Evolutionary conservation across 2,329 filamentous ascomycete species (phyloP), one percentile per base, ranked within the genome.

Genomic region (Sarocladium strictum): DNA sequence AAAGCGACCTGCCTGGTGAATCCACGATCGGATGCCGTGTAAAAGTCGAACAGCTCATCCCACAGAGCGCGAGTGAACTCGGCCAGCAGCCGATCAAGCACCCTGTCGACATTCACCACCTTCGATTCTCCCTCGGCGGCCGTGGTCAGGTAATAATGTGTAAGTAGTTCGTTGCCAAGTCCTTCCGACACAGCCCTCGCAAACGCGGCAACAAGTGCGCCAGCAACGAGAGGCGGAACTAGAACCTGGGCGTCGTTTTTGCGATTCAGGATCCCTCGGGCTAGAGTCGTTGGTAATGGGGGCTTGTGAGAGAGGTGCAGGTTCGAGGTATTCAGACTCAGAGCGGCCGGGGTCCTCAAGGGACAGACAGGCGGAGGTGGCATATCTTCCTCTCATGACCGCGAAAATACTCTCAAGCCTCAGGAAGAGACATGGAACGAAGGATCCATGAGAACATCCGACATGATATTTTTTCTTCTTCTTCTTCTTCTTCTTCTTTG

Each of bases 11-110:
- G 69, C 15, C 61, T 63, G 1, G 61, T 59, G 3, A 62, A 64
- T n/a, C 63, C 60, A 9, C 57, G 17, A 2, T 63, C 64, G 54
- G 62, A 59, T 3, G 60, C 64, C 32, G 63, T 63, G 45, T 71
- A 70, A 45, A 68, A 69, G 3, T 56, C 43, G 61, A 64, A 70
- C 3, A 72, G 60, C 49, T 72, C 69, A 54, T 70, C 67, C 69
- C 69, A 71, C 40, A 72, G 55, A 45, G 62, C 58, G 10, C 56
- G 56, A 2, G 65, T 67, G 23, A 71, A 72, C 7, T 64, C 62
- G 9, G 63, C 58, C 3, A 72, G 54, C 14, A 72, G 61, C 1
- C 69, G 65, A 55, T 72, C 69, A 27, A 72, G 43, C 3, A 70
- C 67, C 1, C 67, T 61, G 41, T 72, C 69, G 17, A 72, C 59